Evolutionary conservation across 768 basidiomycete species (phyloP).

Genomic region (Calocybe gangraenosa): DNA sequence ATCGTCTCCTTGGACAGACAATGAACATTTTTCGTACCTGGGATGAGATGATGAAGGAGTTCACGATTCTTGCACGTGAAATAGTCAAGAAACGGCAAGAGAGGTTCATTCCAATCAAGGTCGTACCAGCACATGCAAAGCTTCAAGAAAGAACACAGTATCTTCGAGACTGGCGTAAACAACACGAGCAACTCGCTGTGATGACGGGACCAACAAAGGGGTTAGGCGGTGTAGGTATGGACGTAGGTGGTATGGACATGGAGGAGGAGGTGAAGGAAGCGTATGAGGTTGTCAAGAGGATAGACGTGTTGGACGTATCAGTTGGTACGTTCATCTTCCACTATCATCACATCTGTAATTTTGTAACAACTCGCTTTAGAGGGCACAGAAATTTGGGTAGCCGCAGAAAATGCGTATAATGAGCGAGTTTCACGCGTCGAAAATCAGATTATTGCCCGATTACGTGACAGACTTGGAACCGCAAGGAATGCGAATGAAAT

Average conservation of each 20-base stretch:
- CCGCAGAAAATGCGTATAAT: constrained; percentile 96
- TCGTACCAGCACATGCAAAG: constrained; percentile 85
- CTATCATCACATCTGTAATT: too few relatives aligned
- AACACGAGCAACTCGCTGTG: constrained; percentile 94
- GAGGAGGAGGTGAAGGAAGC: constrained; percentile 95
- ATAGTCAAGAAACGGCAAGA: constrained; percentile 86
- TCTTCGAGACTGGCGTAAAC: constrained; percentile 88
- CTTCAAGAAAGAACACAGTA: constrained; percentile 86
- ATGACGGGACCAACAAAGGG: constrained; percentile 97
- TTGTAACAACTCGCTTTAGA: constrained; percentile 41
- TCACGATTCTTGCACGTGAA: constrained; percentile 89
- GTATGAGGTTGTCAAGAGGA: constrained; percentile 95
- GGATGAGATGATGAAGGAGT: constrained; percentile 90
- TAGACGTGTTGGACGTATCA: constrained; percentile 94
- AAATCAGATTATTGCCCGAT: constrained; percentile 94
- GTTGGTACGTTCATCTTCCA: constrained; percentile 51
- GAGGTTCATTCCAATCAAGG: constrained; percentile 96
- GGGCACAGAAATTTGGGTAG: constrained; percentile 97
- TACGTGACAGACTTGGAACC: constrained; percentile 89
- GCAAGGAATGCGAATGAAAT: constrained; percentile 98
- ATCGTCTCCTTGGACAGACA: constrained; percentile 72
- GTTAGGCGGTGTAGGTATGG: constrained; percentile 64
- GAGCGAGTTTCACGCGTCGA: constrained; percentile 96
- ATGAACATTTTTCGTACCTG: constrained; percentile 79
- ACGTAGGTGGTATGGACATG: constrained; percentile 93